Evolutionary conservation across 306 rosid genomes (phyloP).

Genomic region (Acacia confusa): DNA sequence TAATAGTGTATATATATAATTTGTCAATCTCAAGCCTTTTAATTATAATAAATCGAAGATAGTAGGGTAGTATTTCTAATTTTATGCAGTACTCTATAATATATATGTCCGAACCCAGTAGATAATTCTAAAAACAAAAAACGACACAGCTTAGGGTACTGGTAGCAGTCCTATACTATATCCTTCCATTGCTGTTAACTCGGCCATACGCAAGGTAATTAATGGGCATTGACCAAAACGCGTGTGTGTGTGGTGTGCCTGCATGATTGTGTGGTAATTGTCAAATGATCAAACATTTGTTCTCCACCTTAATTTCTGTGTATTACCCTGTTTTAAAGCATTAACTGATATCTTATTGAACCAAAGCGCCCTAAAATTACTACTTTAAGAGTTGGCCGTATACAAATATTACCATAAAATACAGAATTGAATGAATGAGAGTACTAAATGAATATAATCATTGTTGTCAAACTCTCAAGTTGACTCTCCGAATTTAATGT

Average conservation of each 20-base stretch:
- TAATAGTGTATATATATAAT: not conserved
- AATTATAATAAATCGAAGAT: not conserved
- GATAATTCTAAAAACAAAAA: constrained; percentile 9
- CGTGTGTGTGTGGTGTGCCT: not conserved
- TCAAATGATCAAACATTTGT: not conserved
- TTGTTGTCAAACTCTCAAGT: too few species aligned
- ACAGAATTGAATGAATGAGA: too few species aligned
- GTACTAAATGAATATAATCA: too few species aligned
- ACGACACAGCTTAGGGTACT: not conserved
- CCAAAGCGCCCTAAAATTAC: too few species aligned
- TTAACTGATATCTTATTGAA: not conserved
- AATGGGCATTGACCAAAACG: constrained; percentile 25
- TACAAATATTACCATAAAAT: too few species aligned
- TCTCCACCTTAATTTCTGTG: not conserved
- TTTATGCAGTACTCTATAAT: too few species aligned
- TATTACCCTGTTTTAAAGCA: not conserved
- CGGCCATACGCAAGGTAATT: constrained; percentile 15
- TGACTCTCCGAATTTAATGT: too few species aligned
- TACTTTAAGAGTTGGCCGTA: too few species aligned
- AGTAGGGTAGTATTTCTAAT: too few species aligned
- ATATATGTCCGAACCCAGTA: not conserved
- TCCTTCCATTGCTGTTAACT: constrained; percentile 8
- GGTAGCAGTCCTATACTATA: not conserved
- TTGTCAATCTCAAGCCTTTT: constrained; percentile 35
- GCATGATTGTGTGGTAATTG: not conserved